Conservation (phyloP, 345 rosid species). For the Diplotaxis tenuifolia region DNA sequence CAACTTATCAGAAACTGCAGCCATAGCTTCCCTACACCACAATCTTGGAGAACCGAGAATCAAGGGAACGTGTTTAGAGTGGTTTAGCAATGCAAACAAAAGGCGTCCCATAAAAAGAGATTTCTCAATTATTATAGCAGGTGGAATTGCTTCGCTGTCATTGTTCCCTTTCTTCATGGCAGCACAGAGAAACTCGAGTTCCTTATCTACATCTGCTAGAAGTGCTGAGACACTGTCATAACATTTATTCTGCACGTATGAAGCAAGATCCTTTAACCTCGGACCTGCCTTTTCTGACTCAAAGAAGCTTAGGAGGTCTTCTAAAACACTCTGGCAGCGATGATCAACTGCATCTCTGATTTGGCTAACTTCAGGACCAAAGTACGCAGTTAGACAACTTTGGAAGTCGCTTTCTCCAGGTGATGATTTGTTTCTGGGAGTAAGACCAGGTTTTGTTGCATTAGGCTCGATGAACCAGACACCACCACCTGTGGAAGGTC, state of each 20-base stretch:
- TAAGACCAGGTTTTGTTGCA: slow-evolving; percentile 48
- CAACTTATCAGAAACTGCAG: slow-evolving; percentile 62
- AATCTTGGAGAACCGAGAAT: slow-evolving; percentile 91
- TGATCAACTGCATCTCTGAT: slow-evolving; percentile 86
- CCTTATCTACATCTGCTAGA: slow-evolving; percentile 58
- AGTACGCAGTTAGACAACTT: slow-evolving; percentile 74
- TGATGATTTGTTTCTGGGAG: slow-evolving; percentile 46
- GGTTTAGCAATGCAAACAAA: slow-evolving; percentile 76
- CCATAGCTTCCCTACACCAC: slow-evolving; percentile 70
- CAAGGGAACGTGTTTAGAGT: slow-evolving; percentile 76
- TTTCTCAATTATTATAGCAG: slow-evolving; percentile 73
- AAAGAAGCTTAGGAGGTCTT: slow-evolving; percentile 81
- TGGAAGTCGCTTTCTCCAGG: slow-evolving; percentile 71
- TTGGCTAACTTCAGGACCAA: slow-evolving; percentile 84
- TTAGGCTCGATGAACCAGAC: slow-evolving; percentile 93
- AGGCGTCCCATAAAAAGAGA: slow-evolving; percentile 92
- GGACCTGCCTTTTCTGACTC: slow-evolving; percentile 88
- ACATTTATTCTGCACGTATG: slow-evolving; percentile 77
- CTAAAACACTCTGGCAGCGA: slow-evolving; percentile 68
- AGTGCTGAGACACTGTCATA: slow-evolving; percentile 70
- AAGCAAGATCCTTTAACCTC: slow-evolving; percentile 76
- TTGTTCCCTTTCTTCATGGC: slow-evolving; percentile 47
- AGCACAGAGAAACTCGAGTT: slow-evolving; percentile 58
- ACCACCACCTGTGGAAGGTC: slow-evolving; percentile 86
- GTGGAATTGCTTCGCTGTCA: slow-evolving; percentile 43